Base-by-base conservation (phyloP, 352 stramenopile genomes). In the Phytophthora constricta region DNA sequence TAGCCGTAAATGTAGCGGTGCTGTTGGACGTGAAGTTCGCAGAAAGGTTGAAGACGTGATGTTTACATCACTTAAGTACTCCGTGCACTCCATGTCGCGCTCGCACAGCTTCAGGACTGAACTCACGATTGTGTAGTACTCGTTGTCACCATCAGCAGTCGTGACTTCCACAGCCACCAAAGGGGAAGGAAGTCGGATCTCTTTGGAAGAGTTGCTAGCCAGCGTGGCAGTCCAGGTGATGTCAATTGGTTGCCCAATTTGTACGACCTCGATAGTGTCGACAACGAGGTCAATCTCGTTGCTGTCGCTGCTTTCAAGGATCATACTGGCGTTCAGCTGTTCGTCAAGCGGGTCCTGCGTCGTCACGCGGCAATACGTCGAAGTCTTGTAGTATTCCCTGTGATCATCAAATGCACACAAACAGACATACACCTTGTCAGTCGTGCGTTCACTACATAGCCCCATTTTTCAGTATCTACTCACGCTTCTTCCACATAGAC, bases 341-440 rank as follows among this genome's bases (percentile, higher is more conserved):
- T 62, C 25, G 1, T 75, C 70, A 22, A 85, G 47, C 26, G 83
- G 68, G 27, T 68, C 63, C 31, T 89, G 75, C 2, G 70, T 57
- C 8, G 62, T 72, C 42, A 76, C 74, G n/a, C 79, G 77, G 51
- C 79, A 90, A 56, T 81, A 80, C n/a, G 78, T 84, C 53, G 76
- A 61, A 22, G 22, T 41, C 39, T 71, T 74, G 53, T 78, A 70
- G 20, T 77, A 77, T 9, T 72, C 37, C 17, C 74, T 82, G 37
- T 11, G n/a, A 54, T 20, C 27, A 43, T 64, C 60, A 59, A 13
- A 28, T 11, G 22, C 28, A 47, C 1, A 19, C n/a, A 23, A 4
- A 26, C n/a, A n/a, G n/a, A n/a, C n/a, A n/a, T n/a, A n/a, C n/a
- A n/a, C n/a, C n/a, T n/a, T n/a, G n/a, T n/a, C n/a, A n/a, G n/a